These are phyloP conservation scores for Penicillium sp. DNA, from an alignment of 2,329 filamentous ascomycete genomes.

Conservation along the genomic window DNA sequence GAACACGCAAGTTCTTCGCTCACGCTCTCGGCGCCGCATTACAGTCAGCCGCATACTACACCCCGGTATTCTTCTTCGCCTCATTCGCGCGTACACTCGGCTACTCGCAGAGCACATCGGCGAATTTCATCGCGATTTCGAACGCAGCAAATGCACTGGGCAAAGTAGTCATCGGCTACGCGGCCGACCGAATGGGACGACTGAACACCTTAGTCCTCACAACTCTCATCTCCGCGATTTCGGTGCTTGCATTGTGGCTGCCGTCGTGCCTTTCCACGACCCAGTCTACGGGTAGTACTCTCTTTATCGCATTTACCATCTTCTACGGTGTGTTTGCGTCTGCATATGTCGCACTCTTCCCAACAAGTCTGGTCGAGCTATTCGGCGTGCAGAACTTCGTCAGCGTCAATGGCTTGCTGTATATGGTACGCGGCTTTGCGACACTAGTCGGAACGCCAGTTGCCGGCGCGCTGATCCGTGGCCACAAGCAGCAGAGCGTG, in stretches of 20 bases:
- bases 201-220: conserved; percentile 41
- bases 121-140: conserved; percentile 42
- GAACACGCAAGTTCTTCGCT: conserved; percentile 36
- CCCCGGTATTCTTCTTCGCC: conserved; percentile 42
- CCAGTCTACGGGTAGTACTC: conserved; percentile 13
- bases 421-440: conserved; percentile 41
- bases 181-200: conserved; percentile 40
- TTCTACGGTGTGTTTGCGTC: conserved; percentile 41
- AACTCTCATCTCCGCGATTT: conserved; percentile 29
- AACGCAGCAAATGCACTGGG: conserved; percentile 43
- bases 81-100: conserved; percentile 41
- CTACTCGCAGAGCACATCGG: conserved; percentile 36
- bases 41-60: conserved; percentile 42
- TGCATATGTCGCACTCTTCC: conserved; percentile 43
- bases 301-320: conserved; percentile 35
- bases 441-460: conserved; percentile 42
- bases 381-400: conserved; percentile 43
- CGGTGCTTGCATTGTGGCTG: conserved; percentile 29
- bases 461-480: conserved; percentile 30
- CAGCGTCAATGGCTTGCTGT: conserved; percentile 41
- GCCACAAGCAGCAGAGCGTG: conserved; percentile 6
- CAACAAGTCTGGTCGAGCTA: conserved; percentile 40
- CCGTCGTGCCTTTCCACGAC: conserved; percentile 18
- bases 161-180: conserved; percentile 40
- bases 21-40: conserved; percentile 38